Percentiles rank a stretch among this genome's conserved stretches.
Evolutionary conservation across 805 yeast species (phyloP).

Genomic region (Yamadazyma paraphyllophila): DNA sequence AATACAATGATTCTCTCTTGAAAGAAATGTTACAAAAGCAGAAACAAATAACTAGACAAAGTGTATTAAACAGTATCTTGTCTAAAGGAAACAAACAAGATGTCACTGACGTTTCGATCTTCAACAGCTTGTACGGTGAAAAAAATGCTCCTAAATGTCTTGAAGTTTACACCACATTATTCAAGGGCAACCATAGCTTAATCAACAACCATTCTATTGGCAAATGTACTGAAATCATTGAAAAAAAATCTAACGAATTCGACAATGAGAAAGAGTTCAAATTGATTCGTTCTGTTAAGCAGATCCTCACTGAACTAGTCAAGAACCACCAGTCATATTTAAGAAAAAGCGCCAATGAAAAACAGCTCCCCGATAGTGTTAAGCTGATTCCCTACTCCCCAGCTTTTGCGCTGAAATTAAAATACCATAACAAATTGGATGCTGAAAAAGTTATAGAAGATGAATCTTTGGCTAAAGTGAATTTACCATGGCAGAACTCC

Average conservation of each 20-base stretch:
- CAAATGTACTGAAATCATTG: slow-evolving; percentile 24
- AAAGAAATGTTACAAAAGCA: slow-evolving; percentile 42
- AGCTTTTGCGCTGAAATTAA: slow-evolving; percentile 24
- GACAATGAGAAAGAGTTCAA: slow-evolving; percentile 28
- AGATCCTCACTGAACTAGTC: slow-evolving; percentile 35
- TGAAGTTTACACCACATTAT: slow-evolving; percentile 29
- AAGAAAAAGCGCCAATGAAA: slow-evolving; percentile 26
- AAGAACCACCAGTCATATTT: slow-evolving; percentile 32
- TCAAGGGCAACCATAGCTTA: slow-evolving; percentile 26
- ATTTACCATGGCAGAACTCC: slow-evolving; percentile 77
- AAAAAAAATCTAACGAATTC: slow-evolving; percentile 36
- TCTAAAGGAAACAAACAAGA: slow-evolving; percentile 24
- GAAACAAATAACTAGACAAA: slow-evolving; percentile 45
- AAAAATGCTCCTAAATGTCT: slow-evolving; percentile 35
- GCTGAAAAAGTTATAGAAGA: slow-evolving; percentile 49
- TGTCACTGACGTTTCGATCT: slow-evolving; percentile 25
- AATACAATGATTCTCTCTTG: slow-evolving; percentile 37
- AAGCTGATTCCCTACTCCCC: slow-evolving; percentile 28
- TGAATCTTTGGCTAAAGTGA: slow-evolving; percentile 48
- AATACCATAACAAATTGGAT: slow-evolving; percentile 37
- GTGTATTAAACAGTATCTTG: slow-evolving; percentile 46
- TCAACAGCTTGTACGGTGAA: slow-evolving; percentile 29
- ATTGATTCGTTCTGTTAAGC: slow-evolving; percentile 32
- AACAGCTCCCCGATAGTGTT: slow-evolving; percentile 27
- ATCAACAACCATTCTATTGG: slow-evolving; percentile 19